phyloP scores from a whole-genome alignment of 2,329 filamentous ascomycete genomes.

The Trichoderma lentiforme region DNA sequence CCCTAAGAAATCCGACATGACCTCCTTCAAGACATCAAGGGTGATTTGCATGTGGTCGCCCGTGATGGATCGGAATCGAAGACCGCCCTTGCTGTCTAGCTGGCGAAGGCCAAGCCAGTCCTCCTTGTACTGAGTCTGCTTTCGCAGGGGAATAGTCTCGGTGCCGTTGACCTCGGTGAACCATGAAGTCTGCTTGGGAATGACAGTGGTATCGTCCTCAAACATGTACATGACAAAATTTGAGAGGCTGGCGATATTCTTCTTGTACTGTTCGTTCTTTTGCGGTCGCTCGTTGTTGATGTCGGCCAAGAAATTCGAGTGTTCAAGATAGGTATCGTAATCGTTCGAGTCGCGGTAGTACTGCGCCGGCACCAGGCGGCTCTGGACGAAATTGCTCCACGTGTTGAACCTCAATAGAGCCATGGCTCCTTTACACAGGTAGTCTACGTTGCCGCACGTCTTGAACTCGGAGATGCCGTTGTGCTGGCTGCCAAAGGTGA shows the following conservation, averaged over 20 bases:
- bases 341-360: constrained; percentile 78
- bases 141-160: constrained; percentile 62
- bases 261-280: constrained; percentile 73
- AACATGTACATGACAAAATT: constrained; percentile 90
- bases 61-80: constrained; percentile 69
- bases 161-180: constrained; percentile 82
- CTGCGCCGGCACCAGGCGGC: constrained; percentile 82
- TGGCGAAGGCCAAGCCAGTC: constrained; percentile 87
- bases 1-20: constrained; percentile 67
- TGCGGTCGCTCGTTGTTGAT: constrained; percentile 84
- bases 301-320: constrained; percentile 87
- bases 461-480: constrained; percentile 87
- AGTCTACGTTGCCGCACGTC: constrained; percentile 67
- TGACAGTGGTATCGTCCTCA: constrained; percentile 76
- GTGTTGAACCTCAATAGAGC: constrained; percentile 74
- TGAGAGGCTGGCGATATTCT: constrained; percentile 65
- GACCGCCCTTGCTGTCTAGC: constrained; percentile 73
- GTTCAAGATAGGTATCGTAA: constrained; percentile 68
- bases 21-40: constrained; percentile 61
- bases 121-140: constrained; percentile 74
- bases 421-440: constrained; percentile 77
- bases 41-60: constrained; percentile 82
- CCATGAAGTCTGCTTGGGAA: constrained; percentile 89
- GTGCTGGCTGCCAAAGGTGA: constrained; percentile 89
- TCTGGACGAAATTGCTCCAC: constrained; percentile 77